Conservation (phyloP, 176 grass and related monocot genomes). For the Cenchrus fungigraminus region DNA sequence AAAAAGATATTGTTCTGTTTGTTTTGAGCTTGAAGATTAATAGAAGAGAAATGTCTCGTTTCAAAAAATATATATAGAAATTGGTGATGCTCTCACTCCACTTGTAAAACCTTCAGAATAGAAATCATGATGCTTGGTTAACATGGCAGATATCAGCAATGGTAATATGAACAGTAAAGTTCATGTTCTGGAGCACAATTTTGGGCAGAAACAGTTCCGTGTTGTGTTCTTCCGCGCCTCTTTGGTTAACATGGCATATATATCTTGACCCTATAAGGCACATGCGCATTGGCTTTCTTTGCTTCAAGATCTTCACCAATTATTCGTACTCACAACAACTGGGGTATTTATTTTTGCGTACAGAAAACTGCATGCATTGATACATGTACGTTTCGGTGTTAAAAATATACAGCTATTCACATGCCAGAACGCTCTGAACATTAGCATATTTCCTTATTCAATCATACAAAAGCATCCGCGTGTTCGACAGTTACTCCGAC, state of each 20-base stretch:
- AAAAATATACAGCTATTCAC: background rate
- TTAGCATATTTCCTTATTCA: no score
- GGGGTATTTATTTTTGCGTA: background rate
- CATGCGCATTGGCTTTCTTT: background rate
- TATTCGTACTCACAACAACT: background rate
- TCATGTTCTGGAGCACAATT: background rate
- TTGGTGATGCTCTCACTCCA: background rate
- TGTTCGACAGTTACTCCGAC: constrained; percentile 32
- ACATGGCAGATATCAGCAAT: background rate
- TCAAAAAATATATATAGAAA: no score
- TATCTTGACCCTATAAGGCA: background rate
- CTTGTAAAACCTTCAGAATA: background rate
- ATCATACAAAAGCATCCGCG: background rate
- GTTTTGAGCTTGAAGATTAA: background rate
- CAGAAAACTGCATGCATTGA: background rate
- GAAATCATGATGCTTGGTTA: background rate
- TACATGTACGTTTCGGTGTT: background rate
- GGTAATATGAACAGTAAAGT: background rate
- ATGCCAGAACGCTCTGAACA: background rate
- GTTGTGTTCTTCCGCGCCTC: background rate
- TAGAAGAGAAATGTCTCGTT: no score
- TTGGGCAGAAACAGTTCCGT: background rate
- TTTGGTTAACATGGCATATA: background rate
- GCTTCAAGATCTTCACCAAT: background rate
- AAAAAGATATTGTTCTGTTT: background rate